Evolutionary conservation across 306 rosid species (phyloP).

Genomic region (Cucurbita moschata): DNA sequence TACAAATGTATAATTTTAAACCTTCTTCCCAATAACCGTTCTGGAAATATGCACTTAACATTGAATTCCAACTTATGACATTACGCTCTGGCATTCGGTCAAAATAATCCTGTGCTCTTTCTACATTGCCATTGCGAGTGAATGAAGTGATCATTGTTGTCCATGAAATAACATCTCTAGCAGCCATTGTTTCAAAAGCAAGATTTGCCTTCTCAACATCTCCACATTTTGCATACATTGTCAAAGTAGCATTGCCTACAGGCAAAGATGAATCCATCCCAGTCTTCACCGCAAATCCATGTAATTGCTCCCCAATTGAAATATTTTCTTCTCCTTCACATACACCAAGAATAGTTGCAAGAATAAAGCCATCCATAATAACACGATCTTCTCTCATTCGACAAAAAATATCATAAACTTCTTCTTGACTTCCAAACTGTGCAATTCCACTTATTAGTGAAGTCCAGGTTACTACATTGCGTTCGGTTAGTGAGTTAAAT

Average conservation of each 20-base stretch:
- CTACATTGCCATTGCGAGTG: constrained; percentile 28
- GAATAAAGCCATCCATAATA: constrained; percentile 34
- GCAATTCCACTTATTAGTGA: constrained; percentile 41
- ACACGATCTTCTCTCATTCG: constrained; percentile 36
- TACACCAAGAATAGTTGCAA: constrained; percentile 45
- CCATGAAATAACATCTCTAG: constrained; percentile 44
- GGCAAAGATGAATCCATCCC: constrained; percentile 46
- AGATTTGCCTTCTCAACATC: constrained; percentile 23
- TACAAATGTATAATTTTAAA: constrained; percentile 29
- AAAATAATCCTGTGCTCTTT: constrained; percentile 29
- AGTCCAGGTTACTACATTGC: constrained; percentile 42
- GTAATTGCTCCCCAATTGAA: constrained; percentile 34
- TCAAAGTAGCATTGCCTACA: constrained; percentile 40
- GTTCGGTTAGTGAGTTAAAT: constrained; percentile 26
- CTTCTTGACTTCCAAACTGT: constrained; percentile 33
- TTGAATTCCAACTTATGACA: constrained; percentile 48
- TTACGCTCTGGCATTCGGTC: constrained; percentile 40
- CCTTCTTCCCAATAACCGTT: constrained; percentile 42
- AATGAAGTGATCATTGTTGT: constrained; percentile 45
- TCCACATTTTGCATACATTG: constrained; percentile 51
- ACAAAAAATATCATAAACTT: constrained; percentile 32
- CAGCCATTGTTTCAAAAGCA: constrained; percentile 31
- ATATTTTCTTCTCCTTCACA: constrained; percentile 27
- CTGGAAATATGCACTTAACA: constrained; percentile 36
- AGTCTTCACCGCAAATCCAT: constrained; percentile 41